Percentiles rank a stretch among this genome's conserved stretches.
Conservation (phyloP, 257 asterid species). For the Solanum paucissectum region DNA sequence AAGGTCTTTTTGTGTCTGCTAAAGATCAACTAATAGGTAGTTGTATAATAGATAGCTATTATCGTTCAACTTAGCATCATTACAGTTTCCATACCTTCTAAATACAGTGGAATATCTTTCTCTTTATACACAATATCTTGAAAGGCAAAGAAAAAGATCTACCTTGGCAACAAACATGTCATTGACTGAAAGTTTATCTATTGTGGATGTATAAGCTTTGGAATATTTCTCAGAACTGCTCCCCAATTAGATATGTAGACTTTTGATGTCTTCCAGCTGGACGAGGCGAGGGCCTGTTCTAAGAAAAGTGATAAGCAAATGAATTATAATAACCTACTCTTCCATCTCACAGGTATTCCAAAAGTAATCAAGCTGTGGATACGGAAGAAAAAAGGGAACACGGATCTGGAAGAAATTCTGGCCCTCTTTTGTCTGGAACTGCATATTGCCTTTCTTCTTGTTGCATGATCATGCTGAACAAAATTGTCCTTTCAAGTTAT, state of each 20-base stretch:
- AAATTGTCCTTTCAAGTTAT: constrained; percentile 34
- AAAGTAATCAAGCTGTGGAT: constrained; percentile 11
- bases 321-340: not conserved
- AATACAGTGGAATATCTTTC: not conserved
- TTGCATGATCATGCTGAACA: constrained; percentile 42
- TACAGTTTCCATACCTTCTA: not conserved
- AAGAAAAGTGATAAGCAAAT: not conserved
- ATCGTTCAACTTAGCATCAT: not conserved
- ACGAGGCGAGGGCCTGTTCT: not conserved
- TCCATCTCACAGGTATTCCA: constrained; percentile 6
- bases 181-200: not conserved
- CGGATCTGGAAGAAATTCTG: constrained; percentile 21
- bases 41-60: not conserved
- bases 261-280: not conserved
- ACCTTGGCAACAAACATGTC: not conserved
- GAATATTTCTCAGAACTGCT: not conserved
- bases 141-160: not conserved
- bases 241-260: not conserved
- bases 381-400: constrained; percentile 14
- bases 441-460: constrained; percentile 46
- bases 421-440: constrained; percentile 28
- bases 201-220: not conserved
- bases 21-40: not conserved
- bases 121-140: not conserved
- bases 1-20: not conserved